phyloP scores from a whole-genome alignment of 2,329 filamentous ascomycete genomes.

The Fonsecaea pedrosoi region DNA sequence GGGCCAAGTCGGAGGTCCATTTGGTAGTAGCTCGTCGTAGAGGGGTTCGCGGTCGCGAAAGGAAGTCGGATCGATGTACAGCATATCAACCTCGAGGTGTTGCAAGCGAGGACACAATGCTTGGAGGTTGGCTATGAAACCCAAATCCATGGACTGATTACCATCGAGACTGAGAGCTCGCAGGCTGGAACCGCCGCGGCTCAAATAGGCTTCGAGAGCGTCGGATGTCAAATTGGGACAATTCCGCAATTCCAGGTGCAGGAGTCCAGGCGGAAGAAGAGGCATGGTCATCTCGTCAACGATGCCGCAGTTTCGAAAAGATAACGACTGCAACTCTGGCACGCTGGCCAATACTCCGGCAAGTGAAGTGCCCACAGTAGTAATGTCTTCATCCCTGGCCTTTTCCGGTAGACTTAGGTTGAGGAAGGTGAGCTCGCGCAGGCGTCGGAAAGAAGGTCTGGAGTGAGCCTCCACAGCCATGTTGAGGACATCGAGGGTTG shows the following conservation, averaged over 20 bases:
- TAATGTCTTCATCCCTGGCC: slow-evolving; percentile 25
- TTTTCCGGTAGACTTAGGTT: slow-evolving; percentile 44
- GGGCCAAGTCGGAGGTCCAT: slow-evolving; percentile 75
- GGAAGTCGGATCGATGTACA: slow-evolving; percentile 74
- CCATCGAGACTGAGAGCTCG: slow-evolving; percentile 73
- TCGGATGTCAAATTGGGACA: slow-evolving; percentile 77
- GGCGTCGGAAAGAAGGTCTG: slow-evolving; percentile 59
- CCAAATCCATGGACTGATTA: slow-evolving; percentile 78
- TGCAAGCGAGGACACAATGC: slow-evolving; percentile 73
- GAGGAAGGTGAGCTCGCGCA: slow-evolving; percentile 48
- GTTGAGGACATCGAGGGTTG: slow-evolving; percentile 45
- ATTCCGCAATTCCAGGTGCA: slow-evolving; percentile 75
- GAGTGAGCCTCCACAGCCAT: slow-evolving; percentile 61
- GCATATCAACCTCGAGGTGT: slow-evolving; percentile 76
- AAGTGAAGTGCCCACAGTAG: slow-evolving; percentile 40
- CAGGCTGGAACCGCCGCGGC: slow-evolving; percentile 72
- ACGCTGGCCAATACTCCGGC: slow-evolving; percentile 53
- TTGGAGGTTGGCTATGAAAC: slow-evolving; percentile 72
- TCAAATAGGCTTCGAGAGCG: slow-evolving; percentile 69
- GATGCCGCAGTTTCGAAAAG: slow-evolving; percentile 76
- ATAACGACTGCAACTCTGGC: slow-evolving; percentile 68
- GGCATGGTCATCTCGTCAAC: slow-evolving; percentile 73
- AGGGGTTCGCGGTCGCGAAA: slow-evolving; percentile 76
- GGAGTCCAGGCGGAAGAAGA: slow-evolving; percentile 69
- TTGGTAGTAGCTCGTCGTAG: slow-evolving; percentile 65